phyloP scores from a whole-genome alignment of 129 eudicot genomes.

The Chrysanthemum seticuspe region DNA sequence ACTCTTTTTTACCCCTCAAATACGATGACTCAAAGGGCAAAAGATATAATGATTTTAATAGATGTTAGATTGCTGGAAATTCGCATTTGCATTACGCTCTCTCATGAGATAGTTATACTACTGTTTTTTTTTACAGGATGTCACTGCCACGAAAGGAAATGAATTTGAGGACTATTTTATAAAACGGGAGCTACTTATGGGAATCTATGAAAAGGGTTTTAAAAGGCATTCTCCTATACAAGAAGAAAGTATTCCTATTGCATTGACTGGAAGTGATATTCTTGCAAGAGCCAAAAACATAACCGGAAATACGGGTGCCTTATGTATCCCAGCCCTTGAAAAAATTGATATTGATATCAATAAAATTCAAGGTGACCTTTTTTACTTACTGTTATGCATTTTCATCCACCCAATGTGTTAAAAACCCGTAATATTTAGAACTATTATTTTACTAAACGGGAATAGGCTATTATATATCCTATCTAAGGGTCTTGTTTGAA shows the following conservation, averaged over 20 bases:
- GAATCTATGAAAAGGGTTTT: constrained; percentile 33
- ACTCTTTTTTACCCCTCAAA: too few relatives aligned
- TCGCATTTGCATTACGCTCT: too few relatives aligned
- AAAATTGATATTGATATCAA: constrained; percentile 56
- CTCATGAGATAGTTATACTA: not conserved
- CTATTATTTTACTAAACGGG: too few relatives aligned
- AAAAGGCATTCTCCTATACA: constrained; percentile 90
- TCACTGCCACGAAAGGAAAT: constrained; percentile 78
- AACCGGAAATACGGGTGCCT: constrained; percentile 92
- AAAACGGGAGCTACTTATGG: constrained; percentile 73
- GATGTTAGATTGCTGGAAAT: too few relatives aligned
- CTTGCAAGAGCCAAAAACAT: constrained; percentile 41
- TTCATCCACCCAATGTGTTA: too few relatives aligned
- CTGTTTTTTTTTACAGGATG: constrained; percentile 45
- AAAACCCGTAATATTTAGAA: too few relatives aligned
- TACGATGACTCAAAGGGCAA: too few relatives aligned
- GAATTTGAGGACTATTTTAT: constrained; percentile 74
- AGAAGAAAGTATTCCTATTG: constrained; percentile 92
- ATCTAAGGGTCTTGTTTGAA: too few relatives aligned
- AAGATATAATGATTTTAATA: too few relatives aligned
- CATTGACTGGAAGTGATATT: constrained; percentile 85
- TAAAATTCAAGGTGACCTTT: constrained; percentile 50
- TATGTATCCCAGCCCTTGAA: constrained; percentile 73
- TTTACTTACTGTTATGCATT: not conserved
- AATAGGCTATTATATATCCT: too few relatives aligned